Base-by-base conservation (phyloP, 2,329 filamentous ascomycete genomes). In the Fusarium transvaalense region DNA sequence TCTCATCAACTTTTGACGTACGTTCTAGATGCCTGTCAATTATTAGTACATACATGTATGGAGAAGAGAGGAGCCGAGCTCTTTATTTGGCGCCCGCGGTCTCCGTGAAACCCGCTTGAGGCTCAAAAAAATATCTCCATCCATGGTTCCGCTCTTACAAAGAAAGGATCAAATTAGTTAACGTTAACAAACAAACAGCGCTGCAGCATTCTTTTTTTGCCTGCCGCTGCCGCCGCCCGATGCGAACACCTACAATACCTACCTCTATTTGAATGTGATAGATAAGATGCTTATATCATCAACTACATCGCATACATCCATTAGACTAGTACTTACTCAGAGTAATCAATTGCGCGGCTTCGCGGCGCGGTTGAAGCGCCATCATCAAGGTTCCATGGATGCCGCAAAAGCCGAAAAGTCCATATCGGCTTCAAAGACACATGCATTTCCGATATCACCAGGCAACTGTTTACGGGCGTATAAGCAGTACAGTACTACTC, bases 391-490 rank as follows among this genome's bases (percentile, higher is more conserved):
- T 41, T 21, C 31, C 46, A 61, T n/a, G n/a, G n/a, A n/a, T 62
- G 35, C 59, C 64, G 48, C 21, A 43, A 50, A 67, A 51, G 52
- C 57, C 66, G 62, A 67, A 64, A 46, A 56, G 17, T 12, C 56
- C 23, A 59, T 55, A 32, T 19, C 25, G 27, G 35, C 12, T 34
- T 23, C 14, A 27, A 50, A n/a, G 47, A 48, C 41, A 41, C 46
- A 35, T 64, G 12, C 35, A 47, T 37, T 29, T 37, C 32, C 31
- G 39, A 47, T 25, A 62, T 51, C 31, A 67, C 35, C 65, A 69
- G 46, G 56, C 61, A 69, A 19, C 56, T 25, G 39, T 25, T 38
- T 55, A 52, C 61, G 47, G 52, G 64, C 64, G 45, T 54, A 39
- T 25, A 32, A 32, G 38, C 21, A 61, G n/a, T n/a, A n/a, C n/a